Evolutionary conservation across 108 stramenopile genomes (phyloP), one percentile per base, ranked within the genome.

Genomic region (Seminavis robusta): DNA sequence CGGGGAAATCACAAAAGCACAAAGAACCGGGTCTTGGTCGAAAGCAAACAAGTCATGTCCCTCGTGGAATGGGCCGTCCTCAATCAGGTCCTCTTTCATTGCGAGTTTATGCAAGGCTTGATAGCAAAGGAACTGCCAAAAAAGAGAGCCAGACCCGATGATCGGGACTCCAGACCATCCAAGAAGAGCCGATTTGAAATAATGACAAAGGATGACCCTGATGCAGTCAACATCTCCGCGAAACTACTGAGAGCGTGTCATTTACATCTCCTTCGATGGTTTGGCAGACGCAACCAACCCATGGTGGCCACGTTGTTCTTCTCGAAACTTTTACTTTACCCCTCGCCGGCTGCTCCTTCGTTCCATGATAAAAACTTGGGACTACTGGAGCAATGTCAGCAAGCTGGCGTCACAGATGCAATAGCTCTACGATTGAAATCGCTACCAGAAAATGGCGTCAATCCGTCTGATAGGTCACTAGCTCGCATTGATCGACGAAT

Each of bases 1-100:
- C 2, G 20, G 13, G 71, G 71, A 36, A 81, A 80, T 56, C 67
- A 62, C 10, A 53, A 27, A 17, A 10, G 40, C n/a, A 10, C 36
- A 8, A 47, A 29, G 20, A 31, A 9, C 1, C 56, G 56, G 34
- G 13, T 71, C 0, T 24, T 11, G 3, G 47, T 59, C 19, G 38
- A 33, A 15, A 47, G 67, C 21, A 11, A 32, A 7, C 20, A 26
- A 1, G 60, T 68, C 11, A 69, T 73, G 43, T 27, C 19, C 16
- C 61, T 81, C 32, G 66, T 69, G 24, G 63, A 73, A 47, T 76
- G 71, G 71, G 61, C 69, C 8, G 65, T 73, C 37, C 34, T 54
- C 38, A 80, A 80, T 45, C 79, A 80, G 57, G 51, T 69, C 13
- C 33, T 69, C 2, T 61, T 50, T 49, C 57, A 66, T 2, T 46